These are phyloP conservation scores for Kwoniella dendrophila DNA, from an alignment of 768 basidiomycete genomes.

Conservation along the genomic window DNA sequence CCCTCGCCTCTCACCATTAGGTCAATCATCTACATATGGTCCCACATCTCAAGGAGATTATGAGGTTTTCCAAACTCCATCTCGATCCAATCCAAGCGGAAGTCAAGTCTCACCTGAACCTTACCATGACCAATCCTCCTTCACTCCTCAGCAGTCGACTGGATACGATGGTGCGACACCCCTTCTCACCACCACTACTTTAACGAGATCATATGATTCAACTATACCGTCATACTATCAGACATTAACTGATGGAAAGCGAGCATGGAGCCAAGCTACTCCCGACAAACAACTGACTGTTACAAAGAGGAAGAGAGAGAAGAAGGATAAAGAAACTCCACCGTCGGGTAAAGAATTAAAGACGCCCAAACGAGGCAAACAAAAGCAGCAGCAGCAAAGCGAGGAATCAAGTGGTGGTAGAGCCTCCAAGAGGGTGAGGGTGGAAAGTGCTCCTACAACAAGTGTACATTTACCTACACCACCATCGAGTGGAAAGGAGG, in stretches of 20 bases:
- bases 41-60: constrained; percentile 27
- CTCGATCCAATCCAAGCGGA: background rate
- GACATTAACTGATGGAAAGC: constrained; percentile 23
- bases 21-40: constrained; percentile 30
- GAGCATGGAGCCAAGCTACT: constrained; percentile 25
- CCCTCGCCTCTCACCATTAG: constrained; percentile 22
- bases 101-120: constrained; percentile 20
- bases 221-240: constrained; percentile 48
- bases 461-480: constrained; percentile 45
- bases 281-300: constrained; percentile 22
- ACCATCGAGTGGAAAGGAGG: constrained; percentile 40
- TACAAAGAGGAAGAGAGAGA: constrained; percentile 38
- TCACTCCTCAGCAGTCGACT: constrained; percentile 3
- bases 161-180: constrained; percentile 23
- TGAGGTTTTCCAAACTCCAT: constrained; percentile 24
- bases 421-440: constrained; percentile 23
- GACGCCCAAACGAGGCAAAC: constrained; percentile 35
- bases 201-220: constrained; percentile 37
- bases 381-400: constrained; percentile 18
- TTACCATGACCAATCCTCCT: constrained; percentile 12
- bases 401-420: constrained; percentile 17
- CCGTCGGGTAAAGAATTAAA: constrained; percentile 25
- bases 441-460: constrained; percentile 13
- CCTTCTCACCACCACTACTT: constrained; percentile 28
- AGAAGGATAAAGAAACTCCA: constrained; percentile 21